Conservation (phyloP, 176 grass and related monocot genomes). For the Zoysia japonica region DNA sequence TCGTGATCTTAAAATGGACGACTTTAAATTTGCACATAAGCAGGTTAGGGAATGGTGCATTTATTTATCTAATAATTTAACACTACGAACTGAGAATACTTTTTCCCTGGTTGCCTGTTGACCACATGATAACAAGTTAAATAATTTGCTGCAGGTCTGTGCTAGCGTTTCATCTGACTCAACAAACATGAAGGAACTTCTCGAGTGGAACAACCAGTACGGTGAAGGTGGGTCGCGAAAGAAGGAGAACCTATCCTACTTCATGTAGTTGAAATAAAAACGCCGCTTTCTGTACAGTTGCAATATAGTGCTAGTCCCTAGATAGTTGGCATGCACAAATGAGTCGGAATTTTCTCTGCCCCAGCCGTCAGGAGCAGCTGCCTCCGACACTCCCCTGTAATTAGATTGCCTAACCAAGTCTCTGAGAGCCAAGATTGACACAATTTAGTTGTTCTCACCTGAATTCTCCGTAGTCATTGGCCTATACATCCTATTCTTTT, state of each 20-base stretch:
- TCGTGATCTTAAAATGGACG: slow-evolving; percentile 66
- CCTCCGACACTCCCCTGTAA: slow-evolving; percentile 25
- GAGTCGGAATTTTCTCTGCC: slow-evolving; percentile 26
- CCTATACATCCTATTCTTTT: neutral
- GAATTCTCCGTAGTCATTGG: slow-evolving; percentile 6
- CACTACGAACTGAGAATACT: neutral
- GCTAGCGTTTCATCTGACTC: slow-evolving; percentile 69
- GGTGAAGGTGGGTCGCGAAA: slow-evolving; percentile 66
- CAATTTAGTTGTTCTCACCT: slow-evolving; percentile 16
- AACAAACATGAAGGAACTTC: slow-evolving; percentile 49
- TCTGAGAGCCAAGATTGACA: neutral
- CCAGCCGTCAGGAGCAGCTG: neutral
- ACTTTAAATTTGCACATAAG: slow-evolving; percentile 63
- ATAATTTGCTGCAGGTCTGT: slow-evolving; percentile 53
- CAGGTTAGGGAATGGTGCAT: slow-evolving; percentile 41
- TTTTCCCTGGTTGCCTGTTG: slow-evolving; percentile 19
- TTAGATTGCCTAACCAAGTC: slow-evolving; percentile 29
- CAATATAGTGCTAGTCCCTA: neutral
- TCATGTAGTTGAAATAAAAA: slow-evolving; percentile 51
- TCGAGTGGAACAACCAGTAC: slow-evolving; percentile 65
- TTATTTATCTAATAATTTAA: neutral
- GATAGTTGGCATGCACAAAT: neutral
- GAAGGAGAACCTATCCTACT: slow-evolving; percentile 56
- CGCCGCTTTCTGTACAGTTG: slow-evolving; percentile 27
- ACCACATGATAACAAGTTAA: slow-evolving; percentile 3